Conservation (phyloP, 2,329 filamentous ascomycete species). For the Aspergillus vadensis region DNA sequence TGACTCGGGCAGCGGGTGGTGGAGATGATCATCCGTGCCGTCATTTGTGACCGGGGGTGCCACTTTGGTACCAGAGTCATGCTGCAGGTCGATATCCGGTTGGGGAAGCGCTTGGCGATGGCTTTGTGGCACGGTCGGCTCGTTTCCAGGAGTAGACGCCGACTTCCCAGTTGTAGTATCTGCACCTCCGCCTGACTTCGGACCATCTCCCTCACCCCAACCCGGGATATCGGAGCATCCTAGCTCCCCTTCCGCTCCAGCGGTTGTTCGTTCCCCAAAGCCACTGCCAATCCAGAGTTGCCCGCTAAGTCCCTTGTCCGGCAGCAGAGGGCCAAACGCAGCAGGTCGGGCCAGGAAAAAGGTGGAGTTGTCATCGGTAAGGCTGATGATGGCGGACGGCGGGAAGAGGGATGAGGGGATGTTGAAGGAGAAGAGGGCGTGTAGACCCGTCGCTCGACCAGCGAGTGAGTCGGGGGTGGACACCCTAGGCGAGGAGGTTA, state of each 20-base stretch:
- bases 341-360: slow-evolving; percentile 93
- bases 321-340: slow-evolving; percentile 83
- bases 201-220: slow-evolving; percentile 67
- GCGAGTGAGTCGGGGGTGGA: slow-evolving; percentile 40
- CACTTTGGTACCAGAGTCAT: slow-evolving; percentile 19
- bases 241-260: slow-evolving; percentile 73
- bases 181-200: slow-evolving; percentile 23
- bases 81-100: slow-evolving; percentile 24
- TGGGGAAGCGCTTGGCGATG: slow-evolving; percentile 28
- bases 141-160: slow-evolving; percentile 26
- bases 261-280: slow-evolving; percentile 70
- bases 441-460: slow-evolving; percentile 51
- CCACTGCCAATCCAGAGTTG: slow-evolving; percentile 92
- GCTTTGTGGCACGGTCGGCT: slow-evolving; percentile 21
- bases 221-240: slow-evolving; percentile 94
- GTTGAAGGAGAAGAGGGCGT: slow-evolving; percentile 68
- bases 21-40: slow-evolving; percentile 82
- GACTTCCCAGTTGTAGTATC: slow-evolving; percentile 28
- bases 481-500: slow-evolving; percentile 43
- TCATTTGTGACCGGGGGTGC: slow-evolving; percentile 56
- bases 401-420: slow-evolving; percentile 86
- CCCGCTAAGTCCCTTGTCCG: slow-evolving; percentile 75
- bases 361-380: slow-evolving; percentile 97
- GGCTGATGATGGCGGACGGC: slow-evolving; percentile 89
- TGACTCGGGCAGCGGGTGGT: slow-evolving; percentile 57